These are phyloP conservation scores for Aspergillus eucalypticola DNA, from an alignment of 2,329 filamentous ascomycete species.

Conservation along the genomic window DNA sequence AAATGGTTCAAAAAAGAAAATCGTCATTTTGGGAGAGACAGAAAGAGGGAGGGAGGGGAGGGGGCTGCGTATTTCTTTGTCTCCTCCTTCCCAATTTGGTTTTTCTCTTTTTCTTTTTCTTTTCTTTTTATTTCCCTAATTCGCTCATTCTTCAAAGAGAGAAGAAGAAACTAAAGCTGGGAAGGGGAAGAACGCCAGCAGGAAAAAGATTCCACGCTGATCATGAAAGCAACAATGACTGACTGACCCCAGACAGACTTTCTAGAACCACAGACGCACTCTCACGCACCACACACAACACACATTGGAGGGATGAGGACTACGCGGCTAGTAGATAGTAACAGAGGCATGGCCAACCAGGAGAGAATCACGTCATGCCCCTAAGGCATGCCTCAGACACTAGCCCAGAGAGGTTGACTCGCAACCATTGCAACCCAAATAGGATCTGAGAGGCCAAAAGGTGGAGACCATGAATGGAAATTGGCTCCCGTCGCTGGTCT, in stretches of 20 bases:
- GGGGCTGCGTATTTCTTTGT: background rate
- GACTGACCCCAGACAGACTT: background rate
- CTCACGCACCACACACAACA: no score
- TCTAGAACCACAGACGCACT: background rate
- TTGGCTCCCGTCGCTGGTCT: slow-evolving; percentile 9
- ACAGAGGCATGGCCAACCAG: background rate
- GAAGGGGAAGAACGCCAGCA: background rate
- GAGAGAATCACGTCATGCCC: slow-evolving; percentile 15
- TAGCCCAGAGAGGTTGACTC: slow-evolving; percentile 4
- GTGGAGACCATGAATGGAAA: slow-evolving; percentile 7
- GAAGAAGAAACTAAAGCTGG: background rate
- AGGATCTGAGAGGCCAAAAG: slow-evolving; percentile 11
- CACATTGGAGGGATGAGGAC: background rate
- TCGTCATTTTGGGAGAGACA: background rate
- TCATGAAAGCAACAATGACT: background rate
- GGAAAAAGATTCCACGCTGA: background rate
- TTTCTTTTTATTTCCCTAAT: background rate
- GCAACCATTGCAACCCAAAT: slow-evolving; percentile 5
- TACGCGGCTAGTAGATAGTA: slow-evolving; percentile 6
- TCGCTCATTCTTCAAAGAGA: background rate
- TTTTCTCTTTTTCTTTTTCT: background rate
- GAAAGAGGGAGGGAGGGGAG: background rate
- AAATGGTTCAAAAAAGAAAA: background rate
- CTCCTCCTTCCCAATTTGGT: background rate
- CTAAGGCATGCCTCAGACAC: slow-evolving; percentile 3